Evolutionary conservation across 2,329 filamentous ascomycete species (phyloP).

Genomic region (Didymosphaeria variabile): DNA sequence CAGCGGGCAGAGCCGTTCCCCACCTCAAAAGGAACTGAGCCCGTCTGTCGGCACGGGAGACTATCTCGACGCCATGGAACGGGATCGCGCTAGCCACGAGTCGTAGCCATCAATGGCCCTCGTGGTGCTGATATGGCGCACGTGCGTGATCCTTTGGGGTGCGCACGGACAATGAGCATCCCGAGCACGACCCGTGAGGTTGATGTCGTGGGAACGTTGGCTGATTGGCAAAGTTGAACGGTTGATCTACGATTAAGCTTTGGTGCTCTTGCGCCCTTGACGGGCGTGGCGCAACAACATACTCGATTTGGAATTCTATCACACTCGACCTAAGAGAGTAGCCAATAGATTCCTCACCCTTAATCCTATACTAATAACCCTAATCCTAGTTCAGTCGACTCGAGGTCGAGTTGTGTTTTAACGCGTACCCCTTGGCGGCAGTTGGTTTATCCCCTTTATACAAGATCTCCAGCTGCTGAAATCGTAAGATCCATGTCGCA

Average conservation of each 20-base stretch:
- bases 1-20: neutral
- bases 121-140: neutral
- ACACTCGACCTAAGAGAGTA: too few species aligned
- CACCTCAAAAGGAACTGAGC: neutral
- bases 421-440: too few species aligned
- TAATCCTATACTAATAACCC: too few species aligned
- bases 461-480: too few species aligned
- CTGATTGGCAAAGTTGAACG: neutral
- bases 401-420: too few species aligned
- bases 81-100: neutral
- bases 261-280: neutral
- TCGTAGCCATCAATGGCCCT: neutral
- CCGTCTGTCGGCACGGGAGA: neutral
- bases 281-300: neutral
- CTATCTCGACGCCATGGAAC: neutral
- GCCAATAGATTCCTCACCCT: too few species aligned
- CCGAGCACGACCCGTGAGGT: neutral
- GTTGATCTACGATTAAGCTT: conserved; percentile 5
- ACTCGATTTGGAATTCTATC: too few species aligned
- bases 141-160: conserved; percentile 12
- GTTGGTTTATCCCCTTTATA: too few species aligned
- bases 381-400: too few species aligned
- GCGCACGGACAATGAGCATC: neutral
- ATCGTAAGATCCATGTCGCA: too few species aligned
- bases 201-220: neutral